Base-by-base conservation (phyloP, 345 rosid genomes). In the Dipteronia sinensis region DNA sequence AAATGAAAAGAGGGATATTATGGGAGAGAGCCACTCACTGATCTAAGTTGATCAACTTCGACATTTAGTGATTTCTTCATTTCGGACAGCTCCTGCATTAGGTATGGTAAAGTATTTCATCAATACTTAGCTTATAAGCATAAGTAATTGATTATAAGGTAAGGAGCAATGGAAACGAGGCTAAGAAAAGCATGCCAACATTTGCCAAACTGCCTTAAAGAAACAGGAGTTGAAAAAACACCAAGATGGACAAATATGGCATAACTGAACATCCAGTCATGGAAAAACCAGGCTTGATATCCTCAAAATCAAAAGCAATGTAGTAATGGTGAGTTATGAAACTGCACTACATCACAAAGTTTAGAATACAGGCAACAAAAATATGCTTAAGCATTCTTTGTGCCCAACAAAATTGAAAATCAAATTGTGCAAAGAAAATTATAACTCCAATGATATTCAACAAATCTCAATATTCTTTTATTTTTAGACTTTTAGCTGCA, bases 11-110 rank as follows among this genome's bases (percentile, higher is more conserved):
- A n/a, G 25, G n/a, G 27, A 61, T 5, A 17, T 51, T 23, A 19
- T n/a, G 29, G 67, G 31, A 56, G 61, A 62, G 79, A 62, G 80
- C 78, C 78, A 85, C 89, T 81, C 68, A 91, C 95, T 4, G 87
- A 69, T 73, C 88, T 88, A 23, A 94, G 95, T 79, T 92, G 98
- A 31, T 90, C 98, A 72, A 92, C 97, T 83, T 94, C 97, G 44
- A 81, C 85, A 78, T 91, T 88, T 17, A 94, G 79, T 67, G 97
- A 83, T 74, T 88, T 83, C 86, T 90, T 94, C 75, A 94, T 77
- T 15, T 89, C 95, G 9, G 95, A 84, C 67, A 94, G 84, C 78
- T 94, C 98, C 98, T 94, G 84, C 79, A 81, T 61, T 5, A 76
- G 67, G 76, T 58, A 66, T 59, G 1, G 20, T 58, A 56, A 31